phyloP scores from a whole-genome alignment of 2,329 filamentous ascomycete species.

The Aspergillus cejpii region DNA sequence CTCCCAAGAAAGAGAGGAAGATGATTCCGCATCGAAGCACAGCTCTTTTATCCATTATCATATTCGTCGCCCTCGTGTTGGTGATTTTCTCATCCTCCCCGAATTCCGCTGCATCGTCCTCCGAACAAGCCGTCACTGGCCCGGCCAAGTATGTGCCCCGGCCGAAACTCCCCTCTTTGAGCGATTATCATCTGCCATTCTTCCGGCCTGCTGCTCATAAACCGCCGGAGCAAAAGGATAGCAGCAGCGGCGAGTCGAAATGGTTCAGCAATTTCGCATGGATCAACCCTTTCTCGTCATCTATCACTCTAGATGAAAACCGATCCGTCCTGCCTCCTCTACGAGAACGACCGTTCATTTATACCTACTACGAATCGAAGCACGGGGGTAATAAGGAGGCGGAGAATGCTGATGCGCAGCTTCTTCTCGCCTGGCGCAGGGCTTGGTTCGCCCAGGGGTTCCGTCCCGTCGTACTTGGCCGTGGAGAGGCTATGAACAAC shows the following conservation, averaged over 20 bases:
- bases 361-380: slow-evolving; percentile 80
- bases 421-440: slow-evolving; percentile 80
- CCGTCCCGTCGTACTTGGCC: slow-evolving; percentile 70
- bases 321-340: slow-evolving; percentile 76
- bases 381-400: slow-evolving; percentile 56
- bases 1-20: slow-evolving; percentile 9
- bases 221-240: slow-evolving; percentile 67
- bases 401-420: slow-evolving; percentile 65
- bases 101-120: slow-evolving; percentile 17
- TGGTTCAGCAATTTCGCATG: slow-evolving; percentile 91
- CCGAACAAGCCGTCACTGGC: slow-evolving; percentile 19
- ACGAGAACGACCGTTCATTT: slow-evolving; percentile 63
- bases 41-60: slow-evolving; percentile 38
- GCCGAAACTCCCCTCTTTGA: slow-evolving; percentile 41
- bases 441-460: slow-evolving; percentile 97
- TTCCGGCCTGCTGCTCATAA: slow-evolving; percentile 65
- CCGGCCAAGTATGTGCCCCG: slow-evolving; percentile 30
- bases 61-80: slow-evolving; percentile 40
- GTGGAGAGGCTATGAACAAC: slow-evolving; percentile 75
- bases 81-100: slow-evolving; percentile 42
- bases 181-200: slow-evolving; percentile 55
- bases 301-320: slow-evolving; percentile 71
- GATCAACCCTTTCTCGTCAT: slow-evolving; percentile 81
- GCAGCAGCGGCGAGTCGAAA: slow-evolving; percentile 66
- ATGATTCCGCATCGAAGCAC: slow-evolving; percentile 40